phyloP scores from a whole-genome alignment of 768 basidiomycete genomes.

The Coprinopsis strossmayeri region DNA sequence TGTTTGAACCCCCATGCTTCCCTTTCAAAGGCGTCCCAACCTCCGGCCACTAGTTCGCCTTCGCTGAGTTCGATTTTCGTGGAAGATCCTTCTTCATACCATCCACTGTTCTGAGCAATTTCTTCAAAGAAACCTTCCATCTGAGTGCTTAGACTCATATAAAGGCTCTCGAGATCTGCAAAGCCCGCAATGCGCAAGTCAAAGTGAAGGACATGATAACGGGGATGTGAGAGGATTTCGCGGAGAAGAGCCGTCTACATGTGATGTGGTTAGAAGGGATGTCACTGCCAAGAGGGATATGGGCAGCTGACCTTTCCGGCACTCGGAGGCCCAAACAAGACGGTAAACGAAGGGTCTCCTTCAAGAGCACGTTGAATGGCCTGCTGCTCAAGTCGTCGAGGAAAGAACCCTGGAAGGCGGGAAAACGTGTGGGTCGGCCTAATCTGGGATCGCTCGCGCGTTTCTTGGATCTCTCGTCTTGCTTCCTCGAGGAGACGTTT shows the following conservation, averaged over 20 bases:
- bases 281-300: not conserved
- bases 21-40: conserved; percentile 7
- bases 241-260: conserved; percentile 76
- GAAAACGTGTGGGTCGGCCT: conserved; percentile 75
- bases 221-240: conserved; percentile 62
- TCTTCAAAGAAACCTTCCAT: conserved; percentile 78
- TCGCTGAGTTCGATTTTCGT: conserved; percentile 3
- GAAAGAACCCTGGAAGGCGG: conserved; percentile 67
- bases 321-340: conserved; percentile 75
- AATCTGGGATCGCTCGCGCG: conserved; percentile 56
- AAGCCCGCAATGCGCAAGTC: conserved; percentile 82
- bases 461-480: conserved; percentile 65
- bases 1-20: conserved; percentile 37
- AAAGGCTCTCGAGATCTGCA: conserved; percentile 73
- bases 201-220: conserved; percentile 77
- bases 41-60: conserved; percentile 1
- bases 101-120: conserved; percentile 49
- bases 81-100: conserved; percentile 47
- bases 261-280: not conserved
- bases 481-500: conserved; percentile 72
- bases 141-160: conserved; percentile 69
- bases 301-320: conserved; percentile 60
- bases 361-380: conserved; percentile 61
- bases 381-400: conserved; percentile 58
- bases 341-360: conserved; percentile 71